phyloP scores from a whole-genome alignment of 305 asterid genomes.

The Andrographis paniculata region DNA sequence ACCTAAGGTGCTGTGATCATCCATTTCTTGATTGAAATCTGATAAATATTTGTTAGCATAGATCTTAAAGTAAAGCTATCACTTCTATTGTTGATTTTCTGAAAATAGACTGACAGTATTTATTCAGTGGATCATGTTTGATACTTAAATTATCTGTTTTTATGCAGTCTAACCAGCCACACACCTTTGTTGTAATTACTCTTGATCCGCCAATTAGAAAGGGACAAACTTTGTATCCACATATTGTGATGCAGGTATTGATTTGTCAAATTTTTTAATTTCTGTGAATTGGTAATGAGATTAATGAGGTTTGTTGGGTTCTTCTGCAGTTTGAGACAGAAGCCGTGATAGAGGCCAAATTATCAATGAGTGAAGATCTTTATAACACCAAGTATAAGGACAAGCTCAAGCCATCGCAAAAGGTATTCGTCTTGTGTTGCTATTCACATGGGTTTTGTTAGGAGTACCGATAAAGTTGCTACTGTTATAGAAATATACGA shows the following conservation, averaged over 20 bases:
- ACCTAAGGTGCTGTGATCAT: conserved; percentile 61
- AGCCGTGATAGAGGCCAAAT: conserved; percentile 47
- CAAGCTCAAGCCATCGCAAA: conserved; percentile 55
- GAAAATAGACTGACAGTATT: not conserved
- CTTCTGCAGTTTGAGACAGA: conserved; percentile 84
- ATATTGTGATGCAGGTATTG: conserved; percentile 92
- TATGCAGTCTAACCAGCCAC: conserved; percentile 89
- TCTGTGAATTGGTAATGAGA: not conserved
- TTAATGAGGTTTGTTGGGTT: conserved; percentile 4
- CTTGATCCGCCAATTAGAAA: conserved; percentile 99
- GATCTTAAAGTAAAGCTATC: not conserved
- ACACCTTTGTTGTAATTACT: conserved; percentile 85
- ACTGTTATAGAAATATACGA: too few relatives aligned
- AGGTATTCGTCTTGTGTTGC: conserved; percentile 38
- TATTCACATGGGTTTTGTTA: conserved; percentile 4
- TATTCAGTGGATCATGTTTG: conserved; percentile 6
- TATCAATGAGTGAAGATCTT: conserved; percentile 79
- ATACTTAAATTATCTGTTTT: conserved; percentile 16
- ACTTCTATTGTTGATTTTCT: not conserved
- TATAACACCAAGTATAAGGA: conserved; percentile 70
- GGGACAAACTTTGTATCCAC: conserved; percentile 97
- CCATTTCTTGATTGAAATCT: not conserved
- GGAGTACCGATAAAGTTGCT: too few relatives aligned
- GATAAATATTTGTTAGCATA: too few relatives aligned
- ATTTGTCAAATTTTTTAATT: conserved; percentile 8